Evolutionary conservation across 1,284 basidiomycete species (phyloP).

Genomic region (Ustilago trichophora): DNA sequence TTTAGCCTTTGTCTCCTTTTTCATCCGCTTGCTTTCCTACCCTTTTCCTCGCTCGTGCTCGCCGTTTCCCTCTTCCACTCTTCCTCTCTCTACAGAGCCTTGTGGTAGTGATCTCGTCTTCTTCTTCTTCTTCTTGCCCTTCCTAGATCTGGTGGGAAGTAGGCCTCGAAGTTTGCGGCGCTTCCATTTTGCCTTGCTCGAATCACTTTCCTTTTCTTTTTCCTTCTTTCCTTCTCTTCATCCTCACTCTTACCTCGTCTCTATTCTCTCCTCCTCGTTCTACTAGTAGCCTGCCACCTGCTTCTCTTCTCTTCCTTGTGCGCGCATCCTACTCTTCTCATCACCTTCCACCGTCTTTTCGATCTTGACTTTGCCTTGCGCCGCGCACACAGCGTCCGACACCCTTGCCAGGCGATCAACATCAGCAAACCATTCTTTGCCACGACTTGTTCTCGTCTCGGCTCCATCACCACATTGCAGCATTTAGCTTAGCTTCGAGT

Average conservation of each 20-base stretch:
- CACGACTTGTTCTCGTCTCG: constrained; percentile 6
- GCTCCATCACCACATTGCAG: background rate
- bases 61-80: no score
- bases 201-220: background rate
- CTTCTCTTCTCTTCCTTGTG: background rate
- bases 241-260: background rate
- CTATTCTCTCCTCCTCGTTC: background rate
- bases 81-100: background rate
- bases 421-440: constrained; percentile 38
- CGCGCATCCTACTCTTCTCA: background rate
- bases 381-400: background rate
- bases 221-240: background rate
- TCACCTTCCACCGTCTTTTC: background rate
- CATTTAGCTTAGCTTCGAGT: background rate
- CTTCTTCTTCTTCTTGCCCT: constrained; percentile 3
- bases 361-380: background rate
- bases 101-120: background rate
- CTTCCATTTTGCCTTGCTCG: background rate
- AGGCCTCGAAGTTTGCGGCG: constrained; percentile 4
- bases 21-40: background rate
- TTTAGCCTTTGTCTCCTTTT: no score
- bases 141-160: constrained; percentile 9
- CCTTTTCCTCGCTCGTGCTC: background rate
- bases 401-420: background rate
- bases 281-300: background rate